These are phyloP conservation scores for Azolla pinnata DNA, from an alignment of 75 land plant genomes.

Conservation along the genomic window DNA sequence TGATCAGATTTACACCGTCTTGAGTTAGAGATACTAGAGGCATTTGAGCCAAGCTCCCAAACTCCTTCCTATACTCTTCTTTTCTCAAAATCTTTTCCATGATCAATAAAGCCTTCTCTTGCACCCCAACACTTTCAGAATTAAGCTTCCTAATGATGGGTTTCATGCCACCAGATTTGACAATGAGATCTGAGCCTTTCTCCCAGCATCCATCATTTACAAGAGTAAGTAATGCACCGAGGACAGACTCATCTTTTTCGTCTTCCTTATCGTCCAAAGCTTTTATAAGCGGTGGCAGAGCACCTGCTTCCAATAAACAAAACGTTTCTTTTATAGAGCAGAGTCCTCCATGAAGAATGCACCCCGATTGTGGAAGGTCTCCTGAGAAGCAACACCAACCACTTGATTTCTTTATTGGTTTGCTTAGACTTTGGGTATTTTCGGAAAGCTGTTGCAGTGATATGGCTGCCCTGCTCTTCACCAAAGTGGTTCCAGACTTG, in stretches of 20 bases:
- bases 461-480: constrained; percentile 38
- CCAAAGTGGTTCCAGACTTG: constrained; percentile 19
- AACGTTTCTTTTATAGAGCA: constrained; percentile 49
- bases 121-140: constrained; percentile 31
- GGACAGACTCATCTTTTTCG: constrained; percentile 52
- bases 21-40: constrained; percentile 51
- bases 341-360: constrained; percentile 44
- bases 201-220: constrained; percentile 44
- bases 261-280: constrained; percentile 39
- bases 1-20: constrained; percentile 32
- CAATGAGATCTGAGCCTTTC: constrained; percentile 35
- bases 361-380: constrained; percentile 25
- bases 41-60: constrained; percentile 43
- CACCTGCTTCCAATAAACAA: constrained; percentile 52
- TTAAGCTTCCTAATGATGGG: constrained; percentile 39
- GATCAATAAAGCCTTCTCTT: constrained; percentile 55
- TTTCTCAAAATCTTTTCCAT: constrained; percentile 44
- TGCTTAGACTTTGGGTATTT: constrained; percentile 27
- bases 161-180: constrained; percentile 34
- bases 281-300: constrained; percentile 34
- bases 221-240: constrained; percentile 41
- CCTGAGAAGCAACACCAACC: constrained; percentile 38
- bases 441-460: constrained; percentile 51
- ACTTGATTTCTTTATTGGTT: constrained; percentile 12
- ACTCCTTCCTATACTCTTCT: constrained; percentile 31